These are phyloP conservation scores for Kewa caespitosa DNA, from an alignment of 179 eudicot species.

Conservation along the genomic window DNA sequence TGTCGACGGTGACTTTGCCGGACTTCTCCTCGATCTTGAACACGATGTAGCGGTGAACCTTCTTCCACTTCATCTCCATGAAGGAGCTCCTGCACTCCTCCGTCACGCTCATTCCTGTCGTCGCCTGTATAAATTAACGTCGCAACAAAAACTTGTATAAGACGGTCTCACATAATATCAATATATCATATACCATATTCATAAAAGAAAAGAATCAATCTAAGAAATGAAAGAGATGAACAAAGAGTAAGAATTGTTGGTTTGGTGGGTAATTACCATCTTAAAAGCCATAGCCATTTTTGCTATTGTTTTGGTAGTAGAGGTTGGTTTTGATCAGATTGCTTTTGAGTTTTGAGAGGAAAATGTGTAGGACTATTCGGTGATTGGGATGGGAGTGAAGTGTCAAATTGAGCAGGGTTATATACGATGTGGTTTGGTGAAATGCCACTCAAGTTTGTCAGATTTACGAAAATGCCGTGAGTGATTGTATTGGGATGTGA, in stretches of 20 bases:
- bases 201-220: background rate
- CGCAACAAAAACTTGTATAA: no score
- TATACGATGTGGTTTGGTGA: conserved; percentile 14
- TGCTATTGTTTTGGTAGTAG: conserved; percentile 6
- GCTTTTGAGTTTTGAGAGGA: background rate
- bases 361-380: background rate
- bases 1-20: conserved; percentile 65
- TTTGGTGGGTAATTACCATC: conserved; percentile 51
- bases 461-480: conserved; percentile 17
- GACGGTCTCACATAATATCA: no score
- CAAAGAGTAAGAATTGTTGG: background rate
- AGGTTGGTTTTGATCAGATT: background rate
- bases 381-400: conserved; percentile 30
- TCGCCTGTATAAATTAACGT: no score
- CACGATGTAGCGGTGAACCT: conserved; percentile 80
- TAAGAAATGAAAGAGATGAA: background rate
- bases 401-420: conserved; percentile 21
- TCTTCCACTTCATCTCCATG: conserved; percentile 99
- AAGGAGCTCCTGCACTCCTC: conserved; percentile 89
- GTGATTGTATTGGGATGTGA: background rate
- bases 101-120: conserved; percentile 75
- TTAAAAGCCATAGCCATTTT: conserved; percentile 94
- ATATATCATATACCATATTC: background rate
- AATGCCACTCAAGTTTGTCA: conserved; percentile 16
- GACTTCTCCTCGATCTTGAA: conserved; percentile 84